Base-by-base conservation (phyloP, 345 rosid species). In the Populus alba region DNA sequence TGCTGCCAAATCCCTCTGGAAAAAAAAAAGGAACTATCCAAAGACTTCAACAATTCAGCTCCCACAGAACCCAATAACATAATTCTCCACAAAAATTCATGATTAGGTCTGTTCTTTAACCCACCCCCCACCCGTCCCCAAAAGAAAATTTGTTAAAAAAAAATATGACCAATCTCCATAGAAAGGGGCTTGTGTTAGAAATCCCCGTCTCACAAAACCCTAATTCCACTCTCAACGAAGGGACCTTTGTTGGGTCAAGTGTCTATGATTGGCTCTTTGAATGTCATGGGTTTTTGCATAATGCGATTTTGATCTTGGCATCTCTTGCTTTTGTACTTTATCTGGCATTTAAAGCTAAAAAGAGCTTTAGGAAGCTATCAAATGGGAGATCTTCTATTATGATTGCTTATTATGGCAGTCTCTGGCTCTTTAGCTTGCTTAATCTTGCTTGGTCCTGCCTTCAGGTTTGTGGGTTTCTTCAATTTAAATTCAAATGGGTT, bases 391-490 rank as follows among this genome's bases (percentile, higher is more conserved):
- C 98, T 2, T 76, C 88, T 74, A 88, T 95, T 72, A 93, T 95
- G 92, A 89, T 87, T n/a, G 86, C 92, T 13, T 95, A 93, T 75
- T 95, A 92, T 69, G 94, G 87, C 2, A 86, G 88, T 78, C 93
- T 93, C 78, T 92, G 99, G 98, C 87, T 95, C 70, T 91, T 89
- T 81, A 92, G 94, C 90, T 84, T 89, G 94, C 97, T 92, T 82
- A 95, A 93, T 79, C 92, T 95, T 76, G 84, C 83, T 76, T 95
- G 98, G 99, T 93, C 94, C 73, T 88, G 76, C 75, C 78, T 90
- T 65, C 97, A 94, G 98, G 98, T 94, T 82, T 23, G 79, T 81
- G 38, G 22, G 72, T 68, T 77, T 23, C 35, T 63, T 79, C 72
- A 29, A 20, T 71, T 43, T 27, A 47, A 43, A 66, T 20, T 20